Conservation (phyloP, 2,329 filamentous ascomycete genomes). For the Fusarium aywerte region DNA sequence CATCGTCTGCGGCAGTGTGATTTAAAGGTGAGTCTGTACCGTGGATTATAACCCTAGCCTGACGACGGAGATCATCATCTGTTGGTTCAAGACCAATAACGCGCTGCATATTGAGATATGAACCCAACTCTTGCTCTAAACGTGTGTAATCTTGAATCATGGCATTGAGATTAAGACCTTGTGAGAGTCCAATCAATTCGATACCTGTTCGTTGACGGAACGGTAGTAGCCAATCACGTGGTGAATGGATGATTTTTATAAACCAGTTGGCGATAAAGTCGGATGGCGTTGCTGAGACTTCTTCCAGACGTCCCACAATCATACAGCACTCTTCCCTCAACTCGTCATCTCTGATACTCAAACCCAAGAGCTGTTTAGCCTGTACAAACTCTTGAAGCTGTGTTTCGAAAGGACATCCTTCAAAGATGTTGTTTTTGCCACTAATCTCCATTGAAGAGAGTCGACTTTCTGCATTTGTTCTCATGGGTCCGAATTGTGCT, state of each 20-base stretch:
- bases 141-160: slow-evolving; percentile 41
- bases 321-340: slow-evolving; percentile 39
- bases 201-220: slow-evolving; percentile 38
- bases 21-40: slow-evolving; percentile 29
- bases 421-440: slow-evolving; percentile 47
- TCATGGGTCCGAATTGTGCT: slow-evolving; percentile 44
- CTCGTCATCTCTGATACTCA: slow-evolving; percentile 29
- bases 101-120: slow-evolving; percentile 32
- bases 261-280: slow-evolving; percentile 46
- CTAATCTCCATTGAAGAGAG: slow-evolving; percentile 42
- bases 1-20: slow-evolving; percentile 41
- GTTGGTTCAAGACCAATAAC: slow-evolving; percentile 34
- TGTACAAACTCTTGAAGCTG: slow-evolving; percentile 38
- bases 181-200: not conserved
- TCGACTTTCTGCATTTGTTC: slow-evolving; percentile 41
- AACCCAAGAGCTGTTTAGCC: slow-evolving; percentile 8
- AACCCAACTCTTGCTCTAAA: slow-evolving; percentile 29
- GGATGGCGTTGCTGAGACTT: slow-evolving; percentile 32
- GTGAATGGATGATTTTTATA: slow-evolving; percentile 31
- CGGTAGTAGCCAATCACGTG: slow-evolving; percentile 31
- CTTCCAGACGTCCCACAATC: slow-evolving; percentile 36
- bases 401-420: slow-evolving; percentile 45
- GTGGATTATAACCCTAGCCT: slow-evolving; percentile 35
- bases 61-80: slow-evolving; percentile 35
- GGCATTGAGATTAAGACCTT: slow-evolving; percentile 2